phyloP scores from a whole-genome alignment of 2,329 filamentous ascomycete species.

The Xylaria sp. region DNA sequence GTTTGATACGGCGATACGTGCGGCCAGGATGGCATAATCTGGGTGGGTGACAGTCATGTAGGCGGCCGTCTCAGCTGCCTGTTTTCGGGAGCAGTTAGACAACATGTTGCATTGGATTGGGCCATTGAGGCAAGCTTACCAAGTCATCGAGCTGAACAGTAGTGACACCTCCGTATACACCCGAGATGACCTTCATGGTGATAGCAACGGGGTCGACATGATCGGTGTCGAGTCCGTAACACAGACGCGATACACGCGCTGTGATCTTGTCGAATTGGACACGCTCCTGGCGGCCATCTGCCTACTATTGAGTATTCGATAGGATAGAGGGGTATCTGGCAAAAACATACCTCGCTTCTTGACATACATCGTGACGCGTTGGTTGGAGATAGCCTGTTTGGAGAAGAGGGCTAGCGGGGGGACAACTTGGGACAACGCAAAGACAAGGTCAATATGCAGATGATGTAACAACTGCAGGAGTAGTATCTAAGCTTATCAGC shows the following conservation, averaged over 20 bases:
- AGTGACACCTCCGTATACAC: slow-evolving; percentile 98
- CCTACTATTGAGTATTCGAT: slow-evolving; percentile 34
- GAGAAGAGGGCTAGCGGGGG: slow-evolving; percentile 30
- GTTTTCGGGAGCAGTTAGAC: slow-evolving; percentile 41
- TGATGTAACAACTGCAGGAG: background rate
- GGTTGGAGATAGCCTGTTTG: slow-evolving; percentile 40
- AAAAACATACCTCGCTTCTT: slow-evolving; percentile 68
- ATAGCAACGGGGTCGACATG: slow-evolving; percentile 98
- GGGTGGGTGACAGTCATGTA: slow-evolving; percentile 99
- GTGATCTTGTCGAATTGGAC: slow-evolving; percentile 99
- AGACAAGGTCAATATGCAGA: slow-evolving; percentile 2
- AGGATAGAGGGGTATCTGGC: slow-evolving; percentile 6
- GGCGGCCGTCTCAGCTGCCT: slow-evolving; percentile 98
- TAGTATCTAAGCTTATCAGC: background rate
- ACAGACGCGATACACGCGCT: slow-evolving; percentile 94
- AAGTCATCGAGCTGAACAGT: slow-evolving; percentile 97
- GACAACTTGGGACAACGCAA: slow-evolving; percentile 7
- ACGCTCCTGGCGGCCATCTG: slow-evolving; percentile 99
- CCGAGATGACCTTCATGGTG: slow-evolving; percentile 99
- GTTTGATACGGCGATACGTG: slow-evolving; percentile 98
- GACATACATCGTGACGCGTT: slow-evolving; percentile 66
- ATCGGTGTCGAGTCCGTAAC: slow-evolving; percentile 93
- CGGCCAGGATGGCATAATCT: slow-evolving; percentile 98
- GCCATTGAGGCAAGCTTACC: slow-evolving; percentile 67
- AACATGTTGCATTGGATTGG: slow-evolving; percentile 13